phyloP scores from a whole-genome alignment of 495 filamentous ascomycete species.

The Bombardia bombarda region DNA sequence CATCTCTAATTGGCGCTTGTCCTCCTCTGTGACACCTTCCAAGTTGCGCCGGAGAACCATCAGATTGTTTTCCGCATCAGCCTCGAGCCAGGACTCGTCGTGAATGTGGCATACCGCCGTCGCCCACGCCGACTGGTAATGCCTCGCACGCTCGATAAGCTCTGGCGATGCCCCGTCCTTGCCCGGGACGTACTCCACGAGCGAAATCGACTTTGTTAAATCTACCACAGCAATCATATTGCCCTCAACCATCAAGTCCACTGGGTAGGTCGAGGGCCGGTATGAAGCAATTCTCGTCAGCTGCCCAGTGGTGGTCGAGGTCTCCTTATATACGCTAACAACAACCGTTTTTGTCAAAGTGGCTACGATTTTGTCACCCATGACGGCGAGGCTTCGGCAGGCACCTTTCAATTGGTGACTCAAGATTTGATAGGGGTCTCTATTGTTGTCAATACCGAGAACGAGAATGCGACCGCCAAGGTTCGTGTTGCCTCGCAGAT shows the following conservation, averaged over 20 bases:
- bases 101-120: constrained; percentile 66
- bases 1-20: constrained; percentile 60
- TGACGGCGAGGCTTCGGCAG: constrained; percentile 67
- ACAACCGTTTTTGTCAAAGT: constrained; percentile 81
- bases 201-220: constrained; percentile 83
- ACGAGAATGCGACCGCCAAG: constrained; percentile 73
- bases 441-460: constrained; percentile 69
- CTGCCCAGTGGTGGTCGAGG: constrained; percentile 35
- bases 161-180: constrained; percentile 28
- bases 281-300: constrained; percentile 65
- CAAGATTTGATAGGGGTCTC: constrained; percentile 58
- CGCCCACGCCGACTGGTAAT: constrained; percentile 72
- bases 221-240: constrained; percentile 79
- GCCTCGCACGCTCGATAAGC: constrained; percentile 67
- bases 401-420: constrained; percentile 61
- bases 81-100: constrained; percentile 64
- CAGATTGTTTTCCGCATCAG: constrained; percentile 82
- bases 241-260: constrained; percentile 65
- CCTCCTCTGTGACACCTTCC: constrained; percentile 64
- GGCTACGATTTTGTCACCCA: constrained; percentile 69
- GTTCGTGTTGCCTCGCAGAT: constrained; percentile 20
- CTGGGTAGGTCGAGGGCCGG: constrained; percentile 74
- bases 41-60: constrained; percentile 65
- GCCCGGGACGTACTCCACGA: constrained; percentile 56
- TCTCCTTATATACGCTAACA: constrained; percentile 48